A percentile compares a stretch with the other conserved stretches of the same genome.
Conservation (phyloP, 1,139 yeast species). For the Saccharomyces hybrid region DNA sequence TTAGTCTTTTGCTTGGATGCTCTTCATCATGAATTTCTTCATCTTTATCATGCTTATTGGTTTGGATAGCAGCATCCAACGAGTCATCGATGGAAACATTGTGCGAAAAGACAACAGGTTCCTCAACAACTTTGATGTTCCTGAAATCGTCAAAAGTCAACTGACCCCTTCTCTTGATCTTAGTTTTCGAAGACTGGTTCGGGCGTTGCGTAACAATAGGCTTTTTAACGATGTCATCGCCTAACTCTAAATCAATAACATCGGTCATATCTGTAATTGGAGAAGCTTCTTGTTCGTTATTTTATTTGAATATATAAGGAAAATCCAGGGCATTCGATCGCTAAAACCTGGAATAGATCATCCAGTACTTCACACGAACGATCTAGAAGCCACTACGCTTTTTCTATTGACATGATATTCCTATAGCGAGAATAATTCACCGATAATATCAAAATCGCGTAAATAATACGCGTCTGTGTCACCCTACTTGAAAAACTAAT, state of each 20-base stretch:
- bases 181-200: background rate
- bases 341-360: no score
- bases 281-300: background rate
- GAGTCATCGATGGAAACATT: background rate
- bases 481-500: no score
- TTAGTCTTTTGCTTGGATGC: background rate
- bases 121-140: slow-evolving; percentile 10
- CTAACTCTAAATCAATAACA: background rate
- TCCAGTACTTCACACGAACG: no score
- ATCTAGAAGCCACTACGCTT: no score
- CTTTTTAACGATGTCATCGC: background rate
- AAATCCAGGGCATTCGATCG: no score
- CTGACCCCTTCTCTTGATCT: slow-evolving; percentile 10
- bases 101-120: background rate
- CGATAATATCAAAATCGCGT: no score
- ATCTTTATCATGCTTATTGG: background rate
- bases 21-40: background rate
- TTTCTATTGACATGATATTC: no score
- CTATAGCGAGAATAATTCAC: no score
- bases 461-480: no score
- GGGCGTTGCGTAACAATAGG: background rate
- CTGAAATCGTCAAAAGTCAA: slow-evolving; percentile 21
- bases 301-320: background rate
- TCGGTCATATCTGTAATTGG: background rate
- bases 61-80: background rate